These are phyloP conservation scores for Venustampulla echinocandica DNA, from an alignment of 495 filamentous ascomycete species.

Conservation along the genomic window DNA sequence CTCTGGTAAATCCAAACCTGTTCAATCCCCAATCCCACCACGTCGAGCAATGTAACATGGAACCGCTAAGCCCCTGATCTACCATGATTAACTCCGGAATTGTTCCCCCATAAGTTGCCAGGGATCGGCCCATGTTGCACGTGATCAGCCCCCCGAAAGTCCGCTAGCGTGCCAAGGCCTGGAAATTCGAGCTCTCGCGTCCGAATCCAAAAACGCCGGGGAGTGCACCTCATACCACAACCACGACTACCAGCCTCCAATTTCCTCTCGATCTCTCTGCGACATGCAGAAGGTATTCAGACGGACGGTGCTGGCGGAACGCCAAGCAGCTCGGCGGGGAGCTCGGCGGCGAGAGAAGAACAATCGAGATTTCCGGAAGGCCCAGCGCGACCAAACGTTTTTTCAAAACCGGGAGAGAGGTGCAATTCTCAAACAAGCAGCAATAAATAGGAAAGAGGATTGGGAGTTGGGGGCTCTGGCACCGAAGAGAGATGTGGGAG, in stretches of 20 bases:
- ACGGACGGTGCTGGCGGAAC: constrained; percentile 57
- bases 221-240: constrained; percentile 4
- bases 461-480: constrained; percentile 68
- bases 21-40: too few relatives aligned
- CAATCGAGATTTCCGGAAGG: constrained; percentile 23
- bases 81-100: too few relatives aligned
- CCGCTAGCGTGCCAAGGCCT: constrained; percentile 9
- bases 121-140: too few relatives aligned
- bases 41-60: too few relatives aligned
- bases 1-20: too few relatives aligned
- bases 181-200: too few relatives aligned
- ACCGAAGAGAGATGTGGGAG: constrained; percentile 58
- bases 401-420: constrained; percentile 28
- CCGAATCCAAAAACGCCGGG: constrained; percentile 17
- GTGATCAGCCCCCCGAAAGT: too few relatives aligned
- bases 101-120: too few relatives aligned
- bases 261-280: constrained; percentile 13
- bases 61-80: too few relatives aligned
- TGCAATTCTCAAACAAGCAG: constrained; percentile 24
- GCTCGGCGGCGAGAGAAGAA: constrained; percentile 30
- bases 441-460: constrained; percentile 48
- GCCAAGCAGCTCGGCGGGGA: constrained; percentile 44
- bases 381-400: constrained; percentile 27
- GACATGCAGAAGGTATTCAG: constrained; percentile 70
- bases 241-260: constrained; percentile 10